These are phyloP conservation scores for Irpex rosettiformis DNA, from an alignment of 1,284 basidiomycete genomes.

Conservation along the genomic window DNA sequence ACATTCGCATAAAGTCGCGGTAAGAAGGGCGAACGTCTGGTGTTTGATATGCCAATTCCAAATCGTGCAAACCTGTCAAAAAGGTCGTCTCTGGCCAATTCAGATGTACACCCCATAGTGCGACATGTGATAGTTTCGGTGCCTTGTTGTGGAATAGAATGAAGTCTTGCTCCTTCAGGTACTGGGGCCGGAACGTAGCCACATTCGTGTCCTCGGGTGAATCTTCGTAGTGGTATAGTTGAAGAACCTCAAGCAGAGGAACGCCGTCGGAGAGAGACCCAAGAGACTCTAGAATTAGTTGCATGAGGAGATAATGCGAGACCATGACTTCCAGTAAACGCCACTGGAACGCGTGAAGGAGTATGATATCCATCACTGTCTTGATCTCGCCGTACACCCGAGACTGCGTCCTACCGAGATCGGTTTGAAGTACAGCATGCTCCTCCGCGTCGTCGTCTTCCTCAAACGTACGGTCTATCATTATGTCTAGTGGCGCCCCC, in stretches of 20 bases:
- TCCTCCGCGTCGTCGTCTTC: conserved; percentile 30
- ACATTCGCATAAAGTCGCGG: conserved; percentile 42
- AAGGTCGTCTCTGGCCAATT: conserved; percentile 51
- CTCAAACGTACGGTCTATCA: conserved; percentile 35
- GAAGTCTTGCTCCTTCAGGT: conserved; percentile 26
- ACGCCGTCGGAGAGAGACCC: conserved; percentile 37
- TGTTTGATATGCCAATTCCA: conserved; percentile 56
- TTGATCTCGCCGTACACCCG: conserved; percentile 26
- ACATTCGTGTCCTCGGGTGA: conserved; percentile 29
- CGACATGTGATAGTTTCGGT: conserved; percentile 44
- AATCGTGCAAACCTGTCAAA: conserved; percentile 38
- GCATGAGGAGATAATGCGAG: conserved; percentile 43
- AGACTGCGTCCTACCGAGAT: conserved; percentile 21
- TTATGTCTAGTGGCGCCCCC: conserved; percentile 42
- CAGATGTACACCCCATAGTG: conserved; percentile 62
- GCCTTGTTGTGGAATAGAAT: conserved; percentile 50
- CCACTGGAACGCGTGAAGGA: conserved; percentile 53
- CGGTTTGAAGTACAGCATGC: conserved; percentile 21
- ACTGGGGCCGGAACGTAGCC: conserved; percentile 34
- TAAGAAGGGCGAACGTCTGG: conserved; percentile 56
- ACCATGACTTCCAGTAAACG: conserved; percentile 42
- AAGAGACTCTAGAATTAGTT: conserved; percentile 39
- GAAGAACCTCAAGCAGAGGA: conserved; percentile 47
- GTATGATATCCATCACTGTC: conserved; percentile 43
- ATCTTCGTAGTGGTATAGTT: conserved; percentile 44